These are phyloP conservation scores for Cynanchum wilfordii DNA, from an alignment of 257 asterid genomes.

Conservation along the genomic window DNA sequence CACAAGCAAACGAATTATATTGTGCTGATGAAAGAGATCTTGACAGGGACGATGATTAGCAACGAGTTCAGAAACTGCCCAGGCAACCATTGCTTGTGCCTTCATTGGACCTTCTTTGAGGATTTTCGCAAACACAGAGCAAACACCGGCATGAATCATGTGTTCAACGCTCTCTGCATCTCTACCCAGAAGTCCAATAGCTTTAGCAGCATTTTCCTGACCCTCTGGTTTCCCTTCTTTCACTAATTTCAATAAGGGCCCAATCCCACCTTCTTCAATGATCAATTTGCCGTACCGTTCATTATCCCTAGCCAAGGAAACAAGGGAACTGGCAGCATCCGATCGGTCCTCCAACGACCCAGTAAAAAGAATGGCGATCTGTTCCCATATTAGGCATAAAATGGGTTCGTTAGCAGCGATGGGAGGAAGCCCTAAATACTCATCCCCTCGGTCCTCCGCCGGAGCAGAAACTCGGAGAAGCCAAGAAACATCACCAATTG, in stretches of 20 bases:
- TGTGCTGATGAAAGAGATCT: conserved; percentile 39
- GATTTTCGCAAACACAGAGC: conserved; percentile 32
- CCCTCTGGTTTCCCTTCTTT: conserved; percentile 38
- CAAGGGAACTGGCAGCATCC: conserved; percentile 38
- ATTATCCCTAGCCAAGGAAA: conserved; percentile 31
- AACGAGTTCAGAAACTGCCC: conserved; percentile 44
- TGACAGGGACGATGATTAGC: conserved; percentile 35
- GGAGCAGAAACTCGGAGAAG: conserved; percentile 32
- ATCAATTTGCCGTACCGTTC: conserved; percentile 37
- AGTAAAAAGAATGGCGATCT: conserved; percentile 27
- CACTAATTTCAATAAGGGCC: conserved; percentile 32
- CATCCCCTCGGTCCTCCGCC: conserved; percentile 23
- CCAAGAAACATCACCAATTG: conserved; percentile 36
- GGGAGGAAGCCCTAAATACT: conserved; percentile 34
- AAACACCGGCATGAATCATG: conserved; percentile 27
- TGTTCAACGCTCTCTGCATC: conserved; percentile 31
- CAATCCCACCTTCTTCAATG: conserved; percentile 42
- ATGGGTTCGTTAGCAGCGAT: conserved; percentile 41
- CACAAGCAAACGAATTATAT: conserved; percentile 35
- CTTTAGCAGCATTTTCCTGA: conserved; percentile 47
- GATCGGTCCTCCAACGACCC: conserved; percentile 34
- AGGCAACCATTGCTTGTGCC: conserved; percentile 34
- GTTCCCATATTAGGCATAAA: conserved; percentile 36
- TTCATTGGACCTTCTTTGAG: conserved; percentile 39
- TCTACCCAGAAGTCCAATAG: conserved; percentile 39